A percentile compares a stretch with the other conserved stretches of the same genome.
phyloP scores from a whole-genome alignment of 2,329 filamentous ascomycete genomes.

The Cladosporium austrohemisphaericum region DNA sequence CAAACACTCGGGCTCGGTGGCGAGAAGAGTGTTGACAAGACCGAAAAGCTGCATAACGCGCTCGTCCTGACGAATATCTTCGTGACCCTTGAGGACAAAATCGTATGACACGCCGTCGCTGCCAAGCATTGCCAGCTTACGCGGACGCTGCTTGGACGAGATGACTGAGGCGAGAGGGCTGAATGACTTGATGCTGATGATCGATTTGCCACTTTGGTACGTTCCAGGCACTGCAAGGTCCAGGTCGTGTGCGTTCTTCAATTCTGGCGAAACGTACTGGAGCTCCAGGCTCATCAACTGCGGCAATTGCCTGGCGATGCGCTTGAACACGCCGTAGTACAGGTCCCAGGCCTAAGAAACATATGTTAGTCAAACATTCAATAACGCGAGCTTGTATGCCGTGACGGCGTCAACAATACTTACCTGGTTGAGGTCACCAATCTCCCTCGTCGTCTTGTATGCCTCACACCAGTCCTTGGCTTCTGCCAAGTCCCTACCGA shows the following conservation, averaged over 20 bases:
- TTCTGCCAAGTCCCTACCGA: slow-evolving; percentile 90
- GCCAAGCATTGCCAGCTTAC: slow-evolving; percentile 82
- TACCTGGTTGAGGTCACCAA: slow-evolving; percentile 83
- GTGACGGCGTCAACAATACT: neutral
- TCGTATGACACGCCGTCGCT: slow-evolving; percentile 85
- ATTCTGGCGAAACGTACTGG: slow-evolving; percentile 92
- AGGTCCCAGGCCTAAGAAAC: slow-evolving; percentile 75
- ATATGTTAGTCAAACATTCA: slow-evolving; percentile 1
- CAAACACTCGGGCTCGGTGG: slow-evolving; percentile 91
- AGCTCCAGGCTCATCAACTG: slow-evolving; percentile 90
- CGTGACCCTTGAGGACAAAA: slow-evolving; percentile 95
- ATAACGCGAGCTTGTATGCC: too few species aligned
- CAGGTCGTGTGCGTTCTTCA: slow-evolving; percentile 79
- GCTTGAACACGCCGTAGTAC: slow-evolving; percentile 97
- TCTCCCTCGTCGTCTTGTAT: slow-evolving; percentile 82
- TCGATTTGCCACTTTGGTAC: slow-evolving; percentile 73
- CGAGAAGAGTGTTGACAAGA: slow-evolving; percentile 89
- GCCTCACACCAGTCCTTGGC: slow-evolving; percentile 94
- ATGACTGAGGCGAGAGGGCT: slow-evolving; percentile 89
- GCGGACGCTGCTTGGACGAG: slow-evolving; percentile 91
- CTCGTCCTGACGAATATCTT: slow-evolving; percentile 98
- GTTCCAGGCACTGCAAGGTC: slow-evolving; percentile 95
- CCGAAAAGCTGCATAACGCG: slow-evolving; percentile 99
- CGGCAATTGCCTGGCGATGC: slow-evolving; percentile 87
- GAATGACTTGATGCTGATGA: slow-evolving; percentile 84